Evolutionary conservation across 768 basidiomycete genomes (phyloP).

Genomic region (Mycena rosella): DNA sequence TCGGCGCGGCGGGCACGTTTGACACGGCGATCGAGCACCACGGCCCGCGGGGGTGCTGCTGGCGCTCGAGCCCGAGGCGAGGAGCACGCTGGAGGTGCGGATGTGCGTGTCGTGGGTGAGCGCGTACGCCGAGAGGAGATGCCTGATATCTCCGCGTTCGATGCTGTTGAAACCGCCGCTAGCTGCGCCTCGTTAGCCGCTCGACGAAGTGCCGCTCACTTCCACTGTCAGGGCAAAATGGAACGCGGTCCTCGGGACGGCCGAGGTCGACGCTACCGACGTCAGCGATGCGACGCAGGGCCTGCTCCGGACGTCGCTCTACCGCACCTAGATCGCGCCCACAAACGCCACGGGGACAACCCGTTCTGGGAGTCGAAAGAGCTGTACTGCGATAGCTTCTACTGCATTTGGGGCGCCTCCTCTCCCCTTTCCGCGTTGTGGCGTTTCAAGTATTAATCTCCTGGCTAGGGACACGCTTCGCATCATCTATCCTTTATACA

Average conservation of each 20-base stretch:
- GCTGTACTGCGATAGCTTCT: conserved; percentile 43
- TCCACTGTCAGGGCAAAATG: conserved; percentile 27
- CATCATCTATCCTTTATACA: conserved; percentile 30
- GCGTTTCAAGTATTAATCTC: too few relatives aligned
- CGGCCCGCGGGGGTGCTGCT: conserved; percentile 25
- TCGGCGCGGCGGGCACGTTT: conserved; percentile 6
- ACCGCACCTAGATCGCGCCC: conserved; percentile 41
- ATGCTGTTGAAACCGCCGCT: conserved; percentile 15
- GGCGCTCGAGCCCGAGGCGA: conserved; percentile 37
- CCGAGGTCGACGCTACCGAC: conserved; percentile 29
- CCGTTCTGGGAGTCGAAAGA: conserved; percentile 41
- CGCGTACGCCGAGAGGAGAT: conserved; percentile 57
- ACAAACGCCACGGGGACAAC: conserved; percentile 45
- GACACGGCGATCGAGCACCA: not conserved
- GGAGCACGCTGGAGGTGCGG: conserved; percentile 49
- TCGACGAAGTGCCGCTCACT: not conserved
- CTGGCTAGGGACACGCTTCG: conserved; percentile 36
- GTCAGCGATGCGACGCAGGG: conserved; percentile 19
- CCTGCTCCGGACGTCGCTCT: conserved; percentile 36
- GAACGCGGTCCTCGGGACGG: conserved; percentile 31
- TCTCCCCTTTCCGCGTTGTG: not conserved
- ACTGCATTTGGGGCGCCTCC: conserved; percentile 42
- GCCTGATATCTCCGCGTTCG: conserved; percentile 23
- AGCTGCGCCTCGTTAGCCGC: conserved; percentile 5
- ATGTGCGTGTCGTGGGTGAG: conserved; percentile 60